Evolutionary conservation across 495 filamentous ascomycete species (phyloP).

Genomic region (Hypoxylon lienhwacheense): DNA sequence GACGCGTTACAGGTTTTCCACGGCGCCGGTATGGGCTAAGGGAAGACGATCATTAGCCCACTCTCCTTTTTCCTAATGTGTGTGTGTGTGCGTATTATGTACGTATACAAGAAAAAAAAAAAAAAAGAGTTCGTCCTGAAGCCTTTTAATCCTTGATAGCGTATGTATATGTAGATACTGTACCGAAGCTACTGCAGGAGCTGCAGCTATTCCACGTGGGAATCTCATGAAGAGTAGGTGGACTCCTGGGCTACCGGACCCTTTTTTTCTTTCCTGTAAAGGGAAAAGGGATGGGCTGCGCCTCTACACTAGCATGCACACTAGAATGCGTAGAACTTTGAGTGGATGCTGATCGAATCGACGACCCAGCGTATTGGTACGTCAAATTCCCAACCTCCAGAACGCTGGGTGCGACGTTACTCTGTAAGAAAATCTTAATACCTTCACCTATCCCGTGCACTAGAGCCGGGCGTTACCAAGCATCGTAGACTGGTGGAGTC

Average conservation of each 20-base stretch:
- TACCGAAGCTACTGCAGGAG: too few species aligned
- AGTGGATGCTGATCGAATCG: conserved; percentile 4
- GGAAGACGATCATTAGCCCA: conserved; percentile 2
- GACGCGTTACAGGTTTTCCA: conserved; percentile 9
- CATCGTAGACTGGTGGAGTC: too few species aligned
- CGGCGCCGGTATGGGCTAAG: conserved; percentile 29
- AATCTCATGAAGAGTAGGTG: too few species aligned
- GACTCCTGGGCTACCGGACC: too few species aligned
- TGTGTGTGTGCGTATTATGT: too few species aligned
- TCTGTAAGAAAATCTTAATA: conserved; percentile 9
- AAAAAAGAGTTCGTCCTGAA: too few species aligned
- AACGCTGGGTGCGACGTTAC: conserved; percentile 5
- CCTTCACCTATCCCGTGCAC: not conserved
- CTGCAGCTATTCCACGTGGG: too few species aligned
- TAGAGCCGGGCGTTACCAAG: too few species aligned
- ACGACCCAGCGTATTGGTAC: conserved; percentile 13
- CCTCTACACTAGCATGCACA: not conserved
- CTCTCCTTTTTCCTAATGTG: not conserved
- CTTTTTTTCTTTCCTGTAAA: not conserved
- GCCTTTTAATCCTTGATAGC: too few species aligned
- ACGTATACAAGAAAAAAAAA: too few species aligned
- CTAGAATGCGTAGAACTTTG: not conserved
- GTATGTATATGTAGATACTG: too few species aligned
- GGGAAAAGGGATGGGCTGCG: not conserved
- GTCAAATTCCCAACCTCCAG: conserved; percentile 9